Base-by-base conservation (phyloP, 495 filamentous ascomycete species). In the Pseudotulostoma volvatum region DNA sequence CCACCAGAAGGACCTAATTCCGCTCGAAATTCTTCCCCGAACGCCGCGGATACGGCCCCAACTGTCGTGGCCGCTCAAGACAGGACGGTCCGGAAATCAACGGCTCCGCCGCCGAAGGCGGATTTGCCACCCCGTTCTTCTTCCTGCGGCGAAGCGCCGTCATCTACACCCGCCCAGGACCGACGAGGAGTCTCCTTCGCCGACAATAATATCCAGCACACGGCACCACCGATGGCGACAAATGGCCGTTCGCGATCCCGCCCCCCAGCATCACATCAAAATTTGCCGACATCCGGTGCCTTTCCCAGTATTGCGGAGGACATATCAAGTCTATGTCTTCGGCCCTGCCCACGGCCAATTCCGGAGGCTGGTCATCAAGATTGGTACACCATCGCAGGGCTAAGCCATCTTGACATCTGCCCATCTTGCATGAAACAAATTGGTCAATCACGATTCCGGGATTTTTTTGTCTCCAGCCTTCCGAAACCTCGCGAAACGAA, bases 361-460 rank as follows among this genome's bases (percentile, higher is more conserved):
- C 61, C 61, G 4, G 59, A 64, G 7, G 48, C 59, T 3, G 69
- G 68, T 1, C 61, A 68, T 34, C 60, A 73, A 40, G 76, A 80
- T 44, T 83, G 78, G 78, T 73, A 73, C 44, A 79, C 73, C 3
- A 59, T 83, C 4, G 63, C 67, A 17, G 64, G 67, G 5, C 59
- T 68, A 37, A 54, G 62, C 3, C 57, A 63, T 23, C 67, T 81
- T 21, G 63, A 76, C 42, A 71, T 83, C 31, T 83, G 78, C 37
- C 77, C 77, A 1, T 62, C 61, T 4, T 83, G 78, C 57, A 63
- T 70, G 39, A 56, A 57, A 4, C 63, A 70, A 33, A 62, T 81
- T 41, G 66, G 59, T 13, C 56, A 69, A 21, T 71, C 73, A 0
- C 54, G 59, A 33, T 79, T 71, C 51, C 54, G 63, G 1, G 51